Evolutionary conservation across 2,329 filamentous ascomycete genomes (phyloP).

Genomic region (Calonectria honghensis): DNA sequence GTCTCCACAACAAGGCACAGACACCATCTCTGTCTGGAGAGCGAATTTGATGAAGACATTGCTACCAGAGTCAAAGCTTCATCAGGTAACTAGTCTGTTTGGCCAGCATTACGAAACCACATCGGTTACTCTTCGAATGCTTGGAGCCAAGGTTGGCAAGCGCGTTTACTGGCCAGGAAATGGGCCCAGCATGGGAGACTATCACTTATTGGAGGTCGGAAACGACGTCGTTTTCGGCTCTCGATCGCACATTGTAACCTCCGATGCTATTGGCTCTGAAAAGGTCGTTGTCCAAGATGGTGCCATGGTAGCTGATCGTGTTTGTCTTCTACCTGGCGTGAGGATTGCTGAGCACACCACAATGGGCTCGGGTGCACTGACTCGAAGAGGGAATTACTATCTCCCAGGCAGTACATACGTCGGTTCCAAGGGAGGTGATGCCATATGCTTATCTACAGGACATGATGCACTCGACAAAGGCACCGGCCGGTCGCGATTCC

Average conservation of each 20-base stretch:
- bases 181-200: constrained; percentile 72
- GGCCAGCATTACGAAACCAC: constrained; percentile 74
- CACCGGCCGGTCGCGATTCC: not conserved
- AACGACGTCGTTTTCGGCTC: constrained; percentile 77
- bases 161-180: constrained; percentile 76
- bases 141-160: constrained; percentile 72
- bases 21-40: constrained; percentile 66
- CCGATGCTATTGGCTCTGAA: constrained; percentile 70
- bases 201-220: constrained; percentile 73
- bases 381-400: constrained; percentile 67
- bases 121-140: constrained; percentile 68
- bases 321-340: constrained; percentile 71
- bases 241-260: constrained; percentile 71
- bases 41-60: constrained; percentile 66
- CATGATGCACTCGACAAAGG: constrained; percentile 34
- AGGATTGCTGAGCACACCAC: constrained; percentile 68
- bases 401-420: constrained; percentile 68
- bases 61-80: constrained; percentile 65
- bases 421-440: constrained; percentile 71
- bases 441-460: constrained; percentile 63
- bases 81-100: constrained; percentile 69
- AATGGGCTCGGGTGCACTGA: constrained; percentile 73
- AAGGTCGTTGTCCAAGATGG: constrained; percentile 67
- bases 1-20: constrained; percentile 52
- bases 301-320: constrained; percentile 75